These are phyloP conservation scores for Psidium guajava DNA, from an alignment of 345 rosid genomes.

Conservation along the genomic window DNA sequence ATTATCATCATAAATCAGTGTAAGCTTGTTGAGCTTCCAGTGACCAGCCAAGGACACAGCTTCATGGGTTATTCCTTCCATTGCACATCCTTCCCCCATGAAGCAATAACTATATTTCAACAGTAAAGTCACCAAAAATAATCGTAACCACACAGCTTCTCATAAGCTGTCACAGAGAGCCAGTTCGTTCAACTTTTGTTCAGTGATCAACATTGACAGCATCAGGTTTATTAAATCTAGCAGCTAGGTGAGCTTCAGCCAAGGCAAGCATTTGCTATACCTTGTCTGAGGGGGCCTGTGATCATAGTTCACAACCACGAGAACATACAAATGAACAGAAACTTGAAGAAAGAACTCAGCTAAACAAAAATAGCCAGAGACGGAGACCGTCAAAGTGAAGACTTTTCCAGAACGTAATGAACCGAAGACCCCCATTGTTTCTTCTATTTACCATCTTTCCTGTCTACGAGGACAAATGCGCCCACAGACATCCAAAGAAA, in stretches of 20 bases:
- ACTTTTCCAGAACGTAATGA: not conserved
- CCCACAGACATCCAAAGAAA: not conserved
- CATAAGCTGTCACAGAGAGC: not conserved
- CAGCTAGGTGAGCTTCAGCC: conserved; percentile 28
- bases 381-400: not conserved
- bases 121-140: not conserved
- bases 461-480: not conserved
- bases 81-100: conserved; percentile 36
- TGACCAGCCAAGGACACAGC: conserved; percentile 31
- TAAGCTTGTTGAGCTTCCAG: conserved; percentile 30
- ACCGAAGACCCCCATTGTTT: not conserved
- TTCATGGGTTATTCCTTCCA: conserved; percentile 38
- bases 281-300: conserved; percentile 32
- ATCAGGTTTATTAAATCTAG: conserved; percentile 28
- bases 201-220: conserved; percentile 16
- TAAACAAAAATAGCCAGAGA: not conserved
- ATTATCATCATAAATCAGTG: conserved; percentile 24
- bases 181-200: conserved; percentile 2
- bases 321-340: not conserved
- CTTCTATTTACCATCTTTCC: not conserved
- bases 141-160: not conserved
- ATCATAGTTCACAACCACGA: not conserved
- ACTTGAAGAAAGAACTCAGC: not conserved
- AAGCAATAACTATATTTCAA: conserved; percentile 9
- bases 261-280: conserved; percentile 32